These are phyloP conservation scores for Dothiorella sarmentorum DNA, from an alignment of 2,329 filamentous ascomycete genomes.

Conservation along the genomic window DNA sequence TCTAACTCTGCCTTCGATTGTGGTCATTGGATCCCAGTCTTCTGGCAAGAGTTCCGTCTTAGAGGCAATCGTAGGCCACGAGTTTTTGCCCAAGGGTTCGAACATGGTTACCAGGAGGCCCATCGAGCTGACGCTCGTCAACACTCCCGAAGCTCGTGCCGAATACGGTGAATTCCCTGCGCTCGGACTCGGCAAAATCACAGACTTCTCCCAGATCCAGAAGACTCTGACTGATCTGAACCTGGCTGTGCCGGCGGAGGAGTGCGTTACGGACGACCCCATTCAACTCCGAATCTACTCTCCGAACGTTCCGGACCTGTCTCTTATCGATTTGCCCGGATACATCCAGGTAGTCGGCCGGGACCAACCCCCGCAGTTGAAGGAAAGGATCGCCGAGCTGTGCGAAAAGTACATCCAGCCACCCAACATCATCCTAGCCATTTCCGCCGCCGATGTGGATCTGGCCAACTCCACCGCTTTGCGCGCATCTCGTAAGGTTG, in stretches of 20 bases:
- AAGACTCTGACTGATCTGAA: slow-evolving; percentile 93
- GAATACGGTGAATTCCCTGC: slow-evolving; percentile 98
- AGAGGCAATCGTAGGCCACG: slow-evolving; percentile 95
- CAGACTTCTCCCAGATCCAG: slow-evolving; percentile 89
- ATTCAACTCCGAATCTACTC: slow-evolving; percentile 96
- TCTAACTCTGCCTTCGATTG: slow-evolving; percentile 88
- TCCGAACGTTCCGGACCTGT: slow-evolving; percentile 90
- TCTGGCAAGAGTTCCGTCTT: slow-evolving; percentile 97
- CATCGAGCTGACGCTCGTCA: slow-evolving; percentile 93
- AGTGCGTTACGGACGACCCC: slow-evolving; percentile 94
- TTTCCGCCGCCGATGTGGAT: slow-evolving; percentile 96
- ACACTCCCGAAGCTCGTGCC: slow-evolving; percentile 79
- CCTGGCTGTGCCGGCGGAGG: slow-evolving; percentile 79
- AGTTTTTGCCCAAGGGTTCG: slow-evolving; percentile 94
- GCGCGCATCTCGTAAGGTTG: slow-evolving; percentile 83
- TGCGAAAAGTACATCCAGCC: slow-evolving; percentile 98
- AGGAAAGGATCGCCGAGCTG: slow-evolving; percentile 91
- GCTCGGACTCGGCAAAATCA: slow-evolving; percentile 81
- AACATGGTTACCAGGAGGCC: slow-evolving; percentile 98
- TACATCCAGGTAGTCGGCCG: slow-evolving; percentile 95
- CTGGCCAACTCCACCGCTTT: slow-evolving; percentile 93
- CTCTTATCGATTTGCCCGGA: slow-evolving; percentile 90
- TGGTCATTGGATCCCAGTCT: slow-evolving; percentile 98
- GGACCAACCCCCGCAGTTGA: slow-evolving; percentile 85
- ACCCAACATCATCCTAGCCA: slow-evolving; percentile 93